Evolutionary conservation across 1,284 basidiomycete species (phyloP), one percentile per base, ranked within the genome.

Genomic region (Ceraceosorus bombacis): DNA sequence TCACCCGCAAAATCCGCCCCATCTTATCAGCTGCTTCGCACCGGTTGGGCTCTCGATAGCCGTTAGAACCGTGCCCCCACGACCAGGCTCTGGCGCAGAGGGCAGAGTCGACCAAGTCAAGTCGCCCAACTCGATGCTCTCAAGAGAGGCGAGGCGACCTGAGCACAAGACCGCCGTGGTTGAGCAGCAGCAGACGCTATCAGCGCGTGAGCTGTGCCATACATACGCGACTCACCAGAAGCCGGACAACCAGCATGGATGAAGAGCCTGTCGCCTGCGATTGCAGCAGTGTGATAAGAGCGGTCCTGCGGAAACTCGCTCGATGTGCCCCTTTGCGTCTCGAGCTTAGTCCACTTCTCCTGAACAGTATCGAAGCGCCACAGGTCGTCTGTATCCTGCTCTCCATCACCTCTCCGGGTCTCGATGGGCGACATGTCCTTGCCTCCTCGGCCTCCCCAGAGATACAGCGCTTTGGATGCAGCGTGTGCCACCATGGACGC

Each of bases 371-470:
- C 62, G 54, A 60, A 74, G 13, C 51, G 17, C 69, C 65, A 71
- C 50, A 61, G 70, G 40, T 61, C 54, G 3, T 55, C 49, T 5
- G 27, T 13, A 27, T 27, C 49, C 13, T 51, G 41, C 50, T 58
- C 59, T 10, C 55, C 53, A 38, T n/a, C 36, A 53, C 55, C n/a
- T 9, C 12, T 12, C 15, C 54, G 39, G 13, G 36, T 49, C 6
- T n/a, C 67, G 27, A 81, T 68, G 4, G 79, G 79, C 1, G 74
- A 65, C 80, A 79, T 79, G 51, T 80, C 78, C 36, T 71, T 67
- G 1, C 80, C 80, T 5, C 81, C 80, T 8, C 81, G 72, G 0
- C 82, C 81, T 6, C 80, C 81, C 79, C 80, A 82, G 41, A 81
- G 53, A 62, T 80, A 82, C 37, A 82, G 51, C 13, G 49, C 61